Conservation (phyloP, 2,329 filamentous ascomycete genomes). For the Lachnellula hyalina region DNA sequence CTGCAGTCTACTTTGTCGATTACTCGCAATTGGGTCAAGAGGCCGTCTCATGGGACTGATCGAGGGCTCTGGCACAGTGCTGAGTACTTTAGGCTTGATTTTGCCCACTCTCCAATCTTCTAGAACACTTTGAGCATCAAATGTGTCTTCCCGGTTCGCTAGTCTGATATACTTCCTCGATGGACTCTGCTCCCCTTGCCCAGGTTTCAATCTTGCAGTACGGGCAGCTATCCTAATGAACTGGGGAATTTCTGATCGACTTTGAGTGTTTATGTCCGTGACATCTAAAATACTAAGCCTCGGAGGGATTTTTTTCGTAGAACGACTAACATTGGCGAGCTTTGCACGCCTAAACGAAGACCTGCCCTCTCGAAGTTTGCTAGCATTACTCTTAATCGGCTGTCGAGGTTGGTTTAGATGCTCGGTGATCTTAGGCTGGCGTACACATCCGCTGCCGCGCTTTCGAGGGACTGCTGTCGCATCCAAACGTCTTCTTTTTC, state of each 20-base stretch:
- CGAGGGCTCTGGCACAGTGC: neutral
- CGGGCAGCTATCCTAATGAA: conserved; percentile 60
- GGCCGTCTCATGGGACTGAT: conserved; percentile 1
- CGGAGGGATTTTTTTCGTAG: conserved; percentile 32
- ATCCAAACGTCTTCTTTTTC: conserved; percentile 19
- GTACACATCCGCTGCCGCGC: neutral
- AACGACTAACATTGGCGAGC: neutral
- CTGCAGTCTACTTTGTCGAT: conserved; percentile 18
- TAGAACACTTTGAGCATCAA: conserved; percentile 50
- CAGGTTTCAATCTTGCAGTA: conserved; percentile 42
- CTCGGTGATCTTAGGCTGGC: conserved; percentile 28
- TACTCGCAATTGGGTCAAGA: conserved; percentile 17
- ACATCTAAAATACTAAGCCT: conserved; percentile 58
- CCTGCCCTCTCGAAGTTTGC: neutral
- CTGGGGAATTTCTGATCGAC: conserved; percentile 36
- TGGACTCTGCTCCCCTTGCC: conserved; percentile 51
- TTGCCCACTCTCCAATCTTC: conserved; percentile 46
- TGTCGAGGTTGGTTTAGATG: conserved; percentile 14
- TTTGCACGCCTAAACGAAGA: neutral
- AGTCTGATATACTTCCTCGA: conserved; percentile 52
- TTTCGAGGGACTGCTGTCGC: conserved; percentile 6
- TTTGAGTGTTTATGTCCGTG: conserved; percentile 31
- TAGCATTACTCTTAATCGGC: neutral
- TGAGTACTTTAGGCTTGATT: conserved; percentile 18
- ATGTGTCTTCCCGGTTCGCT: conserved; percentile 55